Base-by-base conservation (phyloP, 164 flowering plant genomes). In the Pachysandra terminalis region DNA sequence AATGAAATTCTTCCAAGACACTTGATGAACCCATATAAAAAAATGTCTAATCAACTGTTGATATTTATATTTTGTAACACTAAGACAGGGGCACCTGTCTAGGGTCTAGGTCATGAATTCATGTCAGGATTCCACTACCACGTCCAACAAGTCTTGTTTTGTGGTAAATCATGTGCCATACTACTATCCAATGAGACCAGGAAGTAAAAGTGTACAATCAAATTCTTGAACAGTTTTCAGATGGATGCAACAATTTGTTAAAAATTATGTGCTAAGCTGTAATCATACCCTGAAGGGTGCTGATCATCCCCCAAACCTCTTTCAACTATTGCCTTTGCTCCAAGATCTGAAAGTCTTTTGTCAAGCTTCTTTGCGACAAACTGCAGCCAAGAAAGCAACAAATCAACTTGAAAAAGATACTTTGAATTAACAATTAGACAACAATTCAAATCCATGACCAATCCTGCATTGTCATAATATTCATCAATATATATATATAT, bases 271-370 rank as follows among this genome's bases (percentile, higher is more conserved):
- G n/a, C n/a, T 48, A 35, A 41, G 52, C 54, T 22, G 24, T 15
- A 59, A 76, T 0, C 72, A 71, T 90, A 95, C 99, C 99, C 98
- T 63, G 96, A 90, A 64, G 88, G 89, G 67, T 95, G 98, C 68
- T 92, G 99, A 77, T 95, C 99, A 82, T 95, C 98, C 62, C 99
- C 99, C 63, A 95, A 81, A 65, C 99, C 96, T 82, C 77, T 89
- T 72, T 87, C 96, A 73, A 90, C 56, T 51, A 95, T 80, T 40
- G 90, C 75, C 45, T 59, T 71, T 59, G 87, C 98, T 54, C 99
- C 99, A 77, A 90, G 94, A 79, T 85, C 88, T 48, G 76, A 76
- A 64, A 95, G 88, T 65, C 98, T 86, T 75, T 85, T 90, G 73
- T 95, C 98, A 52, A 95, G 90, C 83, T 90, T 92, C 85, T 95